These are phyloP conservation scores for Aureobasidium sp. DNA, from an alignment of 2,329 filamentous ascomycete species.

Conservation along the genomic window DNA sequence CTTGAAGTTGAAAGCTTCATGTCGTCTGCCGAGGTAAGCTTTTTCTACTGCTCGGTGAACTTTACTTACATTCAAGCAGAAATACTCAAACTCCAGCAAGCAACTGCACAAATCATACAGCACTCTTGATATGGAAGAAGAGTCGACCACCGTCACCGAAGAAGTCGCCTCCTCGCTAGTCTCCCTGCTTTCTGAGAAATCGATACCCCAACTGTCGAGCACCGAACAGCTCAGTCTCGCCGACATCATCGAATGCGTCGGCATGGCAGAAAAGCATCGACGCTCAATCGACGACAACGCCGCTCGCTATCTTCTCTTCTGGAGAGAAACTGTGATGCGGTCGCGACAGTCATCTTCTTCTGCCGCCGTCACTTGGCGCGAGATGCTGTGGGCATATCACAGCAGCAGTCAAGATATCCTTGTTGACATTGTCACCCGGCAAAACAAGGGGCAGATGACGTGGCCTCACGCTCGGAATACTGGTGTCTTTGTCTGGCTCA, in stretches of 20 bases:
- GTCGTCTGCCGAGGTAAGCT: constrained; percentile 39
- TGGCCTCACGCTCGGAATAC: constrained; percentile 83
- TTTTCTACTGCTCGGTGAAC: background rate
- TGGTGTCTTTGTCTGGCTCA: constrained; percentile 93
- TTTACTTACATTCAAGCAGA: constrained; percentile 20
- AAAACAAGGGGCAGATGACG: constrained; percentile 70
- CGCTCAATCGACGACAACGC: constrained; percentile 88
- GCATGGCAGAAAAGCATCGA: constrained; percentile 76
- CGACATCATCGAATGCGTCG: constrained; percentile 57
- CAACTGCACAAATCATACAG: constrained; percentile 15
- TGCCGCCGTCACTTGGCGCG: constrained; percentile 54
- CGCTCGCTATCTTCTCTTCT: constrained; percentile 79
- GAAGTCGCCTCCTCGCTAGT: constrained; percentile 62
- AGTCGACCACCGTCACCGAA: constrained; percentile 63
- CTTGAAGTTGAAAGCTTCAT: constrained; percentile 46
- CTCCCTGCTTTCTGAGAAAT: constrained; percentile 66
- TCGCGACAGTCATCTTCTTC: constrained; percentile 6
- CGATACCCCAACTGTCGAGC: constrained; percentile 47
- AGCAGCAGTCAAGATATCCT: constrained; percentile 84
- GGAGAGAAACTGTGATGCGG: constrained; percentile 61
- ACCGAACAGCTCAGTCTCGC: constrained; percentile 15
- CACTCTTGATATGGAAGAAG: constrained; percentile 42
- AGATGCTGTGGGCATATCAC: constrained; percentile 81
- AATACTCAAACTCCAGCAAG: background rate
- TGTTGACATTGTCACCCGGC: constrained; percentile 70